A percentile compares a stretch with the other conserved stretches of the same genome.
phyloP scores from a whole-genome alignment of 2,329 filamentous ascomycete species.

The Claviceps sp. region DNA sequence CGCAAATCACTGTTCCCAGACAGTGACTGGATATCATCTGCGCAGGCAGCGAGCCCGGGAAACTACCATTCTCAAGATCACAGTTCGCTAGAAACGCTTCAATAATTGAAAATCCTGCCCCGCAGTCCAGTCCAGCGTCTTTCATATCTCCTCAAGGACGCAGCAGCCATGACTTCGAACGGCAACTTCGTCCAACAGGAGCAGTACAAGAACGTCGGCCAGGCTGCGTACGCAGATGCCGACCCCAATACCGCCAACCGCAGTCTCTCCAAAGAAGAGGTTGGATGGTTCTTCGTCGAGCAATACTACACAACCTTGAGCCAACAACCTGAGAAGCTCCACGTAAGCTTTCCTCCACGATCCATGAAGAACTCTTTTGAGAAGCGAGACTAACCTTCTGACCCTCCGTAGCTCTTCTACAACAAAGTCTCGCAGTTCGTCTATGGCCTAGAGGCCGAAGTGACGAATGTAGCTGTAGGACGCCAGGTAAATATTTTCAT shows the following conservation, averaged over 20 bases:
- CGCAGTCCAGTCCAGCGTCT: conserved; percentile 2
- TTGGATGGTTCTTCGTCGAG: conserved; percentile 99
- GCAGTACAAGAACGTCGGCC: conserved; percentile 27
- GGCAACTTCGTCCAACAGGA: conserved; percentile 35
- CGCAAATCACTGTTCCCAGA: background rate
- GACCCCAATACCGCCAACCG: conserved; percentile 23
- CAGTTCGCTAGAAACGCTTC: background rate
- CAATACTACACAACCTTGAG: conserved; percentile 98
- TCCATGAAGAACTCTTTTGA: background rate
- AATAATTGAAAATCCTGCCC: conserved; percentile 1
- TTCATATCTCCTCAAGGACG: conserved; percentile 7
- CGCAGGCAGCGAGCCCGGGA: background rate
- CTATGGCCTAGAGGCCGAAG: conserved; percentile 79
- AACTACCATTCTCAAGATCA: background rate
- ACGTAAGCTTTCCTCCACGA: conserved; percentile 35
- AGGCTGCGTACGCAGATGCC: conserved; percentile 22
- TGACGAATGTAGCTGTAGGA: conserved; percentile 73
- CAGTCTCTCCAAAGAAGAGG: conserved; percentile 70
- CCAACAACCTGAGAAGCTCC: conserved; percentile 86
- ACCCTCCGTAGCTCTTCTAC: conserved; percentile 61
- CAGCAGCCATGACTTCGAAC: conserved; percentile 41
- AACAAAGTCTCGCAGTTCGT: conserved; percentile 93
- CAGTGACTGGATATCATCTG: background rate
- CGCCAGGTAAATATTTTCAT: conserved; percentile 47
- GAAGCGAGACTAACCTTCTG: background rate